phyloP scores from a whole-genome alignment of 768 basidiomycete genomes.

The Leccinum subtestaceum region DNA sequence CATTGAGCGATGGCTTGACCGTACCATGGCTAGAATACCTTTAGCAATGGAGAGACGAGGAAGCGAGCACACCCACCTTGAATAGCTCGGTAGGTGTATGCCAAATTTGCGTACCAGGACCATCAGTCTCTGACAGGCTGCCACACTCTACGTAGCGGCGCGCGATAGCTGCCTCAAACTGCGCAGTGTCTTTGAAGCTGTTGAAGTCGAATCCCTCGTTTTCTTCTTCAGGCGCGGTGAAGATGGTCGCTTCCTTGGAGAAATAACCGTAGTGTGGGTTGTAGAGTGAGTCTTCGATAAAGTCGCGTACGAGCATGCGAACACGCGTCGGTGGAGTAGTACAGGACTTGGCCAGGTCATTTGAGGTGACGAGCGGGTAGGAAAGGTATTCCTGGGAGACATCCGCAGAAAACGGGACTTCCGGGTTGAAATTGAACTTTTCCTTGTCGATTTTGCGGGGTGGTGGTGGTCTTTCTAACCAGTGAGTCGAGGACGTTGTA shows the following conservation, averaged over 20 bases:
- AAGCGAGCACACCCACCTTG: slow-evolving; percentile 54
- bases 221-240: slow-evolving; percentile 52
- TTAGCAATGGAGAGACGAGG: slow-evolving; percentile 5
- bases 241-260: slow-evolving; percentile 87
- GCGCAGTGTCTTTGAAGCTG: slow-evolving; percentile 57
- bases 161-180: slow-evolving; percentile 84
- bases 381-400: slow-evolving; percentile 44
- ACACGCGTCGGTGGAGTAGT: slow-evolving; percentile 70
- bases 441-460: slow-evolving; percentile 34
- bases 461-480: slow-evolving; percentile 11
- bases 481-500: slow-evolving; percentile 17
- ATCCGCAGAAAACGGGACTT: slow-evolving; percentile 50
- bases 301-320: slow-evolving; percentile 94
- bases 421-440: slow-evolving; percentile 78
- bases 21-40: slow-evolving; percentile 76
- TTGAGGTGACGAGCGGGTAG: slow-evolving; percentile 66
- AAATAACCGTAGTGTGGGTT: slow-evolving; percentile 99
- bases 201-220: slow-evolving; percentile 64
- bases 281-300: slow-evolving; percentile 94
- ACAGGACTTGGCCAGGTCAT: slow-evolving; percentile 52
- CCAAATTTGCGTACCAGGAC: slow-evolving; percentile 90
- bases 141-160: slow-evolving; percentile 73
- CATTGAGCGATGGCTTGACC: slow-evolving; percentile 88
- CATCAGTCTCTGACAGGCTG: slow-evolving; percentile 50
- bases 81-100: slow-evolving; percentile 98